phyloP scores from a whole-genome alignment of 305 asterid species.

The Fraxinus platypoda region DNA sequence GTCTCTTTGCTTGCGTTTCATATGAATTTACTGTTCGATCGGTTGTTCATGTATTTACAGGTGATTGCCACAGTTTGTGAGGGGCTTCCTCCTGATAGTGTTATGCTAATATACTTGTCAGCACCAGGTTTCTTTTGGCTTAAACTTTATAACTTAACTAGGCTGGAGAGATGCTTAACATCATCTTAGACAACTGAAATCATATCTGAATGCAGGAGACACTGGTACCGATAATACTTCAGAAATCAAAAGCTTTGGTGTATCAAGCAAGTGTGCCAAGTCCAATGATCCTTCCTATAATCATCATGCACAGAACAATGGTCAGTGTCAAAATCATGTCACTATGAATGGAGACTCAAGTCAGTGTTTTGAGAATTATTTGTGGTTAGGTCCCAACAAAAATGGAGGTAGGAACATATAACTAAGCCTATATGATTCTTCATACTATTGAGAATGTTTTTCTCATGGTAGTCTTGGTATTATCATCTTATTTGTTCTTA shows the following conservation, averaged over 20 bases:
- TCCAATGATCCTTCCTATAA: conserved; percentile 20
- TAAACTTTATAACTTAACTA: conserved; percentile 1
- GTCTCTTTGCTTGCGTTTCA: background rate
- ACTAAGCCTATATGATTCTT: background rate
- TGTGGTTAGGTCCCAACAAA: conserved; percentile 48
- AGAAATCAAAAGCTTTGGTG: conserved; percentile 29
- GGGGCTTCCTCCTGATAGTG: conserved; percentile 84
- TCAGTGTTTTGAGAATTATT: conserved; percentile 32
- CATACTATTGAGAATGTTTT: background rate
- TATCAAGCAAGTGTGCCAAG: conserved; percentile 35
- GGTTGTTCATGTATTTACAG: conserved; percentile 40
- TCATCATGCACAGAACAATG: conserved; percentile 28
- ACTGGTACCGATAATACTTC: conserved; percentile 24
- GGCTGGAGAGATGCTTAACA: conserved; percentile 20
- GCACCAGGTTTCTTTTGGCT: conserved; percentile 61
- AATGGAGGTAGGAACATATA: conserved; percentile 57
- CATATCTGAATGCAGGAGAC: conserved; percentile 25
- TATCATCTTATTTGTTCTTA: conserved; percentile 12
- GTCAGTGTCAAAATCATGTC: conserved; percentile 23
- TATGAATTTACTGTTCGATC: conserved; percentile 16
- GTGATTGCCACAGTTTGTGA: conserved; percentile 84
- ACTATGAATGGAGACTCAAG: conserved; percentile 33
- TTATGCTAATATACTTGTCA: conserved; percentile 79
- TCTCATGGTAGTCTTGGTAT: conserved; percentile 11
- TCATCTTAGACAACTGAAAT: conserved; percentile 29